Evolutionary conservation across 2,329 filamentous ascomycete species (phyloP).

Genomic region (Apiospora arundinis): DNA sequence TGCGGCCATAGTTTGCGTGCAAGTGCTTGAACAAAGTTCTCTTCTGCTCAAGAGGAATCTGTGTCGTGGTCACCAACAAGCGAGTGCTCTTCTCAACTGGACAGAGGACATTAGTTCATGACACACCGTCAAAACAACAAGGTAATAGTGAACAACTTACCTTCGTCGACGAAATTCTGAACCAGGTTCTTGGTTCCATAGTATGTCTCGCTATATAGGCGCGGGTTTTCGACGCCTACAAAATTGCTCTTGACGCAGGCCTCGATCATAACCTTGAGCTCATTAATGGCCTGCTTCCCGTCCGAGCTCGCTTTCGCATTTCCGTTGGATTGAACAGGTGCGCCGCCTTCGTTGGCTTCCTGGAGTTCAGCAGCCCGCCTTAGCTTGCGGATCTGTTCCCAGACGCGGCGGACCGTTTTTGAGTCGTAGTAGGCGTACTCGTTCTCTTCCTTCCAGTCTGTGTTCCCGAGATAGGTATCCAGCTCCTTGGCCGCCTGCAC

Average conservation of each 20-base stretch:
- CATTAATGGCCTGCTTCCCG: conserved; percentile 66
- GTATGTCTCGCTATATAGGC: conserved; percentile 97
- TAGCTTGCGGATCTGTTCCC: conserved; percentile 73
- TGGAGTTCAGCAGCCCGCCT: conserved; percentile 63
- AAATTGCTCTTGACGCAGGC: conserved; percentile 98
- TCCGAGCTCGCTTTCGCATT: conserved; percentile 41
- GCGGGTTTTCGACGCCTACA: conserved; percentile 89
- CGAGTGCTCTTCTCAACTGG: conserved; percentile 69
- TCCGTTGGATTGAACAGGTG: conserved; percentile 46
- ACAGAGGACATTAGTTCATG: background rate
- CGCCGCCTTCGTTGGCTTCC: conserved; percentile 42
- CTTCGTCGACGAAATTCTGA: conserved; percentile 87
- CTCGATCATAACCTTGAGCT: conserved; percentile 79
- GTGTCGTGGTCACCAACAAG: conserved; percentile 71
- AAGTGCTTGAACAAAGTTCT: conserved; percentile 84
- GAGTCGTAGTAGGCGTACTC: conserved; percentile 87
- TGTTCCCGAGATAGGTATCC: conserved; percentile 81
- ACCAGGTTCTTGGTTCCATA: conserved; percentile 96
- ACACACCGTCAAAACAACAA: background rate
- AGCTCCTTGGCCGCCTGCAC: conserved; percentile 77
- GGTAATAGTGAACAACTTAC: conserved; percentile 49
- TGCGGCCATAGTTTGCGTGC: conserved; percentile 89
- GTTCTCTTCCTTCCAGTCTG: conserved; percentile 79
- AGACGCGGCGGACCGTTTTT: conserved; percentile 79
- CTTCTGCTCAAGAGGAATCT: conserved; percentile 76